phyloP scores from a whole-genome alignment of 164 flowering plant species.

The Santalum album region DNA sequence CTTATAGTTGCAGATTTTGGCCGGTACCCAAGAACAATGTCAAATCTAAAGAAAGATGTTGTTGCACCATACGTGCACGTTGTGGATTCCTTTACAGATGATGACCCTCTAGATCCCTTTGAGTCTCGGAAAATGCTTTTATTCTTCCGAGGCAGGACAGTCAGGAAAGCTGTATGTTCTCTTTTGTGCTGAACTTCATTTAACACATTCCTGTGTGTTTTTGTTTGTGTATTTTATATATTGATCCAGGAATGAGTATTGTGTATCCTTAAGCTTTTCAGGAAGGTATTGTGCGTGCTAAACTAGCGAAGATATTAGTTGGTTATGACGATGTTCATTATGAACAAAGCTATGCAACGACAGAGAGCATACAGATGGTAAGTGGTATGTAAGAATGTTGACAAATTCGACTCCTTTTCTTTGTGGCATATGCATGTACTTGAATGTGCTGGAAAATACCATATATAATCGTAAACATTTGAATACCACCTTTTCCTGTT shows the following conservation, averaged over 20 bases:
- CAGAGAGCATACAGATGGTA: conserved; percentile 58
- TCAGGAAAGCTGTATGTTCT: conserved; percentile 81
- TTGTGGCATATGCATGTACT: neutral
- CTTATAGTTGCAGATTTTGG: conserved; percentile 94
- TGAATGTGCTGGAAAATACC: neutral
- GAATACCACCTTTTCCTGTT: neutral
- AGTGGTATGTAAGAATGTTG: conserved; percentile 36
- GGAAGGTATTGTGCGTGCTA: conserved; percentile 85
- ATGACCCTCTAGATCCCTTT: conserved; percentile 57
- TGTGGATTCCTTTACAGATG: conserved; percentile 66
- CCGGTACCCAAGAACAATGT: conserved; percentile 53
- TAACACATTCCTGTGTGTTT: too few species aligned
- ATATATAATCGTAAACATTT: neutral
- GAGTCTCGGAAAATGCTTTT: conserved; percentile 71
- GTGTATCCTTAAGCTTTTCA: conserved; percentile 21
- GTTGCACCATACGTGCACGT: conserved; percentile 96
- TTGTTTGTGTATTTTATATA: too few species aligned
- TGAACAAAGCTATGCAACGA: conserved; percentile 55
- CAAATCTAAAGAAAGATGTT: conserved; percentile 78
- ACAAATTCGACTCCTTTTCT: too few species aligned
- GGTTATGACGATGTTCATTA: conserved; percentile 69
- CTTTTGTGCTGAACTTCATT: neutral
- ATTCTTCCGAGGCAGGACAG: conserved; percentile 81
- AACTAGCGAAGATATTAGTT: conserved; percentile 46
- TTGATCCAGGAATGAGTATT: neutral